Base-by-base conservation (phyloP, 176 grass and related monocot species). In the Rhynchospora tenuis region DNA sequence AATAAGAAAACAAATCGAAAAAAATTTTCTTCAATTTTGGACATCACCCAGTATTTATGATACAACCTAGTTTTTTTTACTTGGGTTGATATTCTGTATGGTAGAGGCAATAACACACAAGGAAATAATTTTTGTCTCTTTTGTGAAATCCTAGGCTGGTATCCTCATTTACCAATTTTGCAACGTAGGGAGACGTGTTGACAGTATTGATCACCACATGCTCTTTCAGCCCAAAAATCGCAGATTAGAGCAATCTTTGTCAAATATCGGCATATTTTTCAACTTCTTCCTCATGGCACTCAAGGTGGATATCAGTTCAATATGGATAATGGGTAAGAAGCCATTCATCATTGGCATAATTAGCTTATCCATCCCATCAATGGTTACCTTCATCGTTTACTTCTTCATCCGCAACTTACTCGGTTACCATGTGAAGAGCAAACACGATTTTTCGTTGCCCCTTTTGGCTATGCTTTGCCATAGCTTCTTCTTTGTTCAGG, bases 241-340 rank as follows among this genome's bases (percentile, higher is more conserved):
- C 26, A 27, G 77, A 20, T 6, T 80, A 10, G 52, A 80, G 52
- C 15, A 60, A n/a, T 24, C 33, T 28, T 10, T 59, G 10, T 47
- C 28, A 11, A 7, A 17, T 80, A 42, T 80, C 12, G 55, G 55
- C 77, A 42, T 60, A 27, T 12, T 45, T 33, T 57, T 61, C 52
- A 59, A 80, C 77, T 43, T 80, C 9, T 80, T 80, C 52, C 17
- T 80, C 12, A 15, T 59, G 2, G 52, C 27, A 80, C 54, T 80
- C 17, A 80, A 80, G 52, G 43, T 80, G 26, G 77, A 80, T 59
- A 16, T 12, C 33, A 9, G 17, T 59, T 9, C 15, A 3, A 20
- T 38, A 12, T 80, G 77, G 77, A 7, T 26, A 5, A 31, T 55
- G 9, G 77, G 77, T 59, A 80, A 33, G 28, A 80, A 80, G 57